Conservation (phyloP, 2,329 filamentous ascomycete genomes). For the Penicillium sp. region DNA sequence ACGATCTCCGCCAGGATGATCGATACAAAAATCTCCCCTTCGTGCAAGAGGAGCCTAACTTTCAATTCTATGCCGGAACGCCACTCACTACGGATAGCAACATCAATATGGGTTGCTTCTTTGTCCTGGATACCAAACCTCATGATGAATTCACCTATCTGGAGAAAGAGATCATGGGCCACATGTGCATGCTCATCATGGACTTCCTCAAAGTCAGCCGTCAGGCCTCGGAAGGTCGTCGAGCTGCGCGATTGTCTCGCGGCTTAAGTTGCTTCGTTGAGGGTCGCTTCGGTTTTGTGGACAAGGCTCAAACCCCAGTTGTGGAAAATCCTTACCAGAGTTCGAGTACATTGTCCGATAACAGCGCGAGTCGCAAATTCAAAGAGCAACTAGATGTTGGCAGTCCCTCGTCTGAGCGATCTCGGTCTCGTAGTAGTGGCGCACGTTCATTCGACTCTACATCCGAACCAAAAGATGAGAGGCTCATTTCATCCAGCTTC, state of each 20-base stretch:
- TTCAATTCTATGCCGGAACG: constrained; percentile 60
- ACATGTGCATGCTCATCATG: constrained; percentile 61
- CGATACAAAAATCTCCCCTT: constrained; percentile 42
- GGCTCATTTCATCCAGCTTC: constrained; percentile 13
- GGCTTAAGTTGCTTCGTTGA: constrained; percentile 59
- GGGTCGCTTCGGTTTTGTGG: constrained; percentile 44
- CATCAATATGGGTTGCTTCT: constrained; percentile 47
- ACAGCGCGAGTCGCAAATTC: neutral
- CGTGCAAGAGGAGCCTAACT: constrained; percentile 37
- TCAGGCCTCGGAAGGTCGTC: constrained; percentile 55
- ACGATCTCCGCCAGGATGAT: constrained; percentile 45
- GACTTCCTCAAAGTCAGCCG: constrained; percentile 62
- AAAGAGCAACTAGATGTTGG: neutral
- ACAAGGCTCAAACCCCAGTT: constrained; percentile 12
- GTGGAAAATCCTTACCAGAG: neutral
- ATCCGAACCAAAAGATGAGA: constrained; percentile 28
- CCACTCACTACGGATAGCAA: constrained; percentile 54
- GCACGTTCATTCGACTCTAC: constrained; percentile 23
- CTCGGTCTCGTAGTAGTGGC: constrained; percentile 26
- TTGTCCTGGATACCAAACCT: constrained; percentile 61
- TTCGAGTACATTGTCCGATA: neutral
- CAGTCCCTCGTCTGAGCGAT: constrained; percentile 22
- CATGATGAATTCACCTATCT: constrained; percentile 48
- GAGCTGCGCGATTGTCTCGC: constrained; percentile 59
- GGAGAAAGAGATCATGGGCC: constrained; percentile 57